Evolutionary conservation across 371 early-diverging fungal genomes (phyloP).

Genomic region (Rhizopus sp.): DNA sequence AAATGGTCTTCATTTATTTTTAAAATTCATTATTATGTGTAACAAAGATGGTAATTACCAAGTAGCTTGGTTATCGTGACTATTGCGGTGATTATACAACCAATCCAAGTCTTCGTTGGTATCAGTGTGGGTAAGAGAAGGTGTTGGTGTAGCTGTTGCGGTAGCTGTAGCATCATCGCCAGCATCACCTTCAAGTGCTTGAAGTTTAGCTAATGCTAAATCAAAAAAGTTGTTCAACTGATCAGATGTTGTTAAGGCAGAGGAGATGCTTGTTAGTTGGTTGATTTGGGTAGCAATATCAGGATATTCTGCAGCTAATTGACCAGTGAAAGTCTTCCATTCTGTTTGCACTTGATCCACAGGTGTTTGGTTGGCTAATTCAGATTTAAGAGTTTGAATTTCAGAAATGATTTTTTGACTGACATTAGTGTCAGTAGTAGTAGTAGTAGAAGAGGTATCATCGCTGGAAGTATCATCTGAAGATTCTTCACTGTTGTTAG

Average conservation of each 20-base stretch:
- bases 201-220: slow-evolving; percentile 12
- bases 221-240: slow-evolving; percentile 21
- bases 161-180: slow-evolving; percentile 6
- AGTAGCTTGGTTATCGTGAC: slow-evolving; percentile 31
- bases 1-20: no score
- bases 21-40: no score
- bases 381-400: slow-evolving; percentile 18
- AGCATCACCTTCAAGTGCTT: slow-evolving; percentile 7
- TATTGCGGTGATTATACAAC: slow-evolving; percentile 21
- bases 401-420: slow-evolving; percentile 19
- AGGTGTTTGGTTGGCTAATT: slow-evolving; percentile 2
- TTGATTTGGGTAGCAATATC: slow-evolving; percentile 13
- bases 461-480: neutral
- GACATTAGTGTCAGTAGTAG: neutral
- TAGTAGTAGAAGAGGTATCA: neutral
- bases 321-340: slow-evolving; percentile 23
- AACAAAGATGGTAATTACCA: slow-evolving; percentile 7
- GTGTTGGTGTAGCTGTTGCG: neutral
- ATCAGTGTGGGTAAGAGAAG: slow-evolving; percentile 15
- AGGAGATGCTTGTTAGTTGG: slow-evolving; percentile 13
- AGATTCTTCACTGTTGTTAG: neutral
- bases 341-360: slow-evolving; percentile 21
- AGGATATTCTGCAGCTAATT: slow-evolving; percentile 20
- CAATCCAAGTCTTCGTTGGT: slow-evolving; percentile 21
- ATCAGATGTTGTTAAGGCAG: slow-evolving; percentile 13